Percentiles rank a stretch among this genome's conserved stretches.
Conservation (phyloP, 495 filamentous ascomycete species). For the Trichocladium uniseriatum region DNA sequence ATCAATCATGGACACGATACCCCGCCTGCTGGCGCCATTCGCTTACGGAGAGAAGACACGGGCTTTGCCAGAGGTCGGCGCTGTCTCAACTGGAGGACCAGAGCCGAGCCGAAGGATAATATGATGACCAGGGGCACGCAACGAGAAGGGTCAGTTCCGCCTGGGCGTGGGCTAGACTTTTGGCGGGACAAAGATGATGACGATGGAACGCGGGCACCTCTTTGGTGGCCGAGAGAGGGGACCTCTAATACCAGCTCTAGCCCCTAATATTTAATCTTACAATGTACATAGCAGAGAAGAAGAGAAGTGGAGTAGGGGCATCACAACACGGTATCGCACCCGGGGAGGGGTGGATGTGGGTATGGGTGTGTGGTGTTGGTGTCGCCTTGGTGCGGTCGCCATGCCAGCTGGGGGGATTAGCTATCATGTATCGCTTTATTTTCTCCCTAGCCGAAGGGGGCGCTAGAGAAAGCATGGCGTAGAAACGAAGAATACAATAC, state of each 20-base stretch:
- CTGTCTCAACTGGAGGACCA: not conserved
- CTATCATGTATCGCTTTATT: slow-evolving; percentile 6
- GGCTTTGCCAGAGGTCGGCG: not conserved
- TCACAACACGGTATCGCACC: not conserved
- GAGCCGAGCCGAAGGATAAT: not conserved
- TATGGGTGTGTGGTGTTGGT: not conserved
- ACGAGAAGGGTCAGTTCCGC: not conserved
- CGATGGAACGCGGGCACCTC: not conserved
- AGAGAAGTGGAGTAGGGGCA: not conserved
- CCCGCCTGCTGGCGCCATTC: slow-evolving; percentile 27
- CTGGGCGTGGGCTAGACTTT: not conserved
- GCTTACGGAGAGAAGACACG: slow-evolving; percentile 12
- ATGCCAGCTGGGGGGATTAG: not conserved
- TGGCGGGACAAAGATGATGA: not conserved
- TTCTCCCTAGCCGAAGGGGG: too few species aligned
- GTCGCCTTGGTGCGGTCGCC: not conserved
- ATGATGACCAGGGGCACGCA: not conserved
- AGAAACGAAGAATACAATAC: slow-evolving; percentile 11
- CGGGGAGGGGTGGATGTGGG: not conserved
- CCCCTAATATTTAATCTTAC: slow-evolving; percentile 28
- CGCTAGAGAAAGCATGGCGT: slow-evolving; percentile 1
- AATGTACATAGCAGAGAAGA: slow-evolving; percentile 20
- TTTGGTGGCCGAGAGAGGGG: not conserved
- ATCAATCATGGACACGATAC: slow-evolving; percentile 19
- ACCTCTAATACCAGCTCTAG: slow-evolving; percentile 15